Evolutionary conservation across 2,329 filamentous ascomycete genomes (phyloP), one percentile per base, ranked within the genome.

Genomic region (Cladobotryum protrusum): DNA sequence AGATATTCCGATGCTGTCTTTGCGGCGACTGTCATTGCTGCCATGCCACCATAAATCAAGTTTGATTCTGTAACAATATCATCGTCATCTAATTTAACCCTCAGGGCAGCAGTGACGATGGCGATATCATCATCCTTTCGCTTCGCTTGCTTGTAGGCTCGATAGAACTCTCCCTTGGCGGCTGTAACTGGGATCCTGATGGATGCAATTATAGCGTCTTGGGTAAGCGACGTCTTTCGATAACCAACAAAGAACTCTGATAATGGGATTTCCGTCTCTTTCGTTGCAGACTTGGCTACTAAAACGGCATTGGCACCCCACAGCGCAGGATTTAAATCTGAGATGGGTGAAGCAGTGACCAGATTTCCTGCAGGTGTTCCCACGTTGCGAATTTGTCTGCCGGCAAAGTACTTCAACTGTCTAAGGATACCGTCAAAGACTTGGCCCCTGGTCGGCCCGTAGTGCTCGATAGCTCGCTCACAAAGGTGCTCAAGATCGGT

Each of bases 71-170:
- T 77, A 5, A 97, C 88, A 2, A 81, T 65, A 39, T 92, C 81
- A 1, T 77, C 75, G 2, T 86, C 78, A 36, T 84, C 79, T 3
- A 97, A 70, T 5, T 79, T 81, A 5, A 97, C 76, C 34, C 89
- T 81, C 50, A 97, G 69, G 1, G 92, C 90, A 24, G 87, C 83
- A 44, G 95, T 97, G 19, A 97, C 93, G 59, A 99, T 97, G 2
- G 93, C 93, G 63, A 99, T 97, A 63, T 99, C 93, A 61, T 99
- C 93, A 60, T 99, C 93, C 64, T 97, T 97, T 57, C 93, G 76
- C 74, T 99, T 99, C 1, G 93, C 83, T 66, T 97, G 92, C 69
- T 99, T 99, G 70, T 96, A 97, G 1, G 92, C 85, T 40, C 87
- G 81, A 65, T 96, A 86, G 63, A 85, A 89, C 64, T 97, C 93